A percentile compares a stretch with the other conserved stretches of the same genome.
phyloP scores from a whole-genome alignment of 2,329 filamentous ascomycete species.

The Lasiodiplodia hormozganensis region DNA sequence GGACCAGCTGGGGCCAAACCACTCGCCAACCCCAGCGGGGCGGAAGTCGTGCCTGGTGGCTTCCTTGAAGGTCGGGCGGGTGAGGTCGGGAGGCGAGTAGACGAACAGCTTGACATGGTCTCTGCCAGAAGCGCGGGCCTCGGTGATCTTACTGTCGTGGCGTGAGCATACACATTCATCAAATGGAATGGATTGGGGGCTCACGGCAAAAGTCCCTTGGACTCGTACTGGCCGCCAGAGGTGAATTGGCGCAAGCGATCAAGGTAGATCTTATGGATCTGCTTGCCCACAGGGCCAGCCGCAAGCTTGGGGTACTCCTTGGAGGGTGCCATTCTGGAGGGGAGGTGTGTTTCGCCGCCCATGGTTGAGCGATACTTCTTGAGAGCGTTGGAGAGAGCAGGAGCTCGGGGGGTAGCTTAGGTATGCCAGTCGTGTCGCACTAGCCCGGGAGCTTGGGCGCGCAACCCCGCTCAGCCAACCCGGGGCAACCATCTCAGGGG shows the following conservation, averaged over 20 bases:
- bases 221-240: slow-evolving; percentile 71
- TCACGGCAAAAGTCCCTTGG: slow-evolving; percentile 75
- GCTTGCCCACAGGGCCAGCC: slow-evolving; percentile 47
- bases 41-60: slow-evolving; percentile 79
- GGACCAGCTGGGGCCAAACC: slow-evolving; percentile 93
- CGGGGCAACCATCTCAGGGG: not conserved
- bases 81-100: slow-evolving; percentile 80
- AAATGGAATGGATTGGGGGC: slow-evolving; percentile 37
- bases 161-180: not conserved
- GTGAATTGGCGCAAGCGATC: slow-evolving; percentile 85
- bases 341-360: slow-evolving; percentile 45
- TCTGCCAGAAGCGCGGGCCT: slow-evolving; percentile 70
- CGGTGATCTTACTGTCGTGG: slow-evolving; percentile 69
- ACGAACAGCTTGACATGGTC: slow-evolving; percentile 84
- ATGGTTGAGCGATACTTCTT: slow-evolving; percentile 34
- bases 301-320: slow-evolving; percentile 44
- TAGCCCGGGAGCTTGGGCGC: slow-evolving; percentile 17
- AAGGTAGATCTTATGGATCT: slow-evolving; percentile 83
- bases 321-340: slow-evolving; percentile 35
- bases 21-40: slow-evolving; percentile 75
- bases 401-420: slow-evolving; percentile 21
- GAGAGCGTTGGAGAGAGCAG: slow-evolving; percentile 6
- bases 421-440: slow-evolving; percentile 2
- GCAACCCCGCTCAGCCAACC: slow-evolving; percentile 16
- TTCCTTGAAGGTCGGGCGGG: slow-evolving; percentile 85